A percentile compares a stretch with the other conserved stretches of the same genome.
phyloP scores from a whole-genome alignment of 2,329 filamentous ascomycete genomes.

The Ceratocystis smalleyi region DNA sequence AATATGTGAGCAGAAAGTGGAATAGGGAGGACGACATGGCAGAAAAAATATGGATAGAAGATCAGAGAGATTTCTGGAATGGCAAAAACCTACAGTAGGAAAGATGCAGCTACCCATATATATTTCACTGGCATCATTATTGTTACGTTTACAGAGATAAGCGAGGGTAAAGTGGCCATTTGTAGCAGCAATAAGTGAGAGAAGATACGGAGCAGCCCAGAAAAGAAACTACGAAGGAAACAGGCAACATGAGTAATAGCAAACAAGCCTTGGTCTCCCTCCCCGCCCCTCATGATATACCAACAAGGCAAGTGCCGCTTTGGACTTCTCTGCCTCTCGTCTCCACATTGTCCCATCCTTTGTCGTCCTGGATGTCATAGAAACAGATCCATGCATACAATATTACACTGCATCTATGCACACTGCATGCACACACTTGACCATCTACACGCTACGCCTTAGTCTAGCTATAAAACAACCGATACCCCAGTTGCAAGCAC shows the following conservation, averaged over 20 bases:
- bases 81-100: not conserved
- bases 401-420: not conserved
- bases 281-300: too few relatives aligned
- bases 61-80: not conserved
- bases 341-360: conserved; percentile 1
- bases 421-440: not conserved
- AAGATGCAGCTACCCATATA: not conserved
- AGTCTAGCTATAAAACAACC: too few relatives aligned
- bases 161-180: too few relatives aligned
- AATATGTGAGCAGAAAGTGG: not conserved
- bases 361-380: not conserved
- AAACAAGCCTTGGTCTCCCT: not conserved
- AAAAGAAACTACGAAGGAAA: not conserved
- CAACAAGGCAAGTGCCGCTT: not conserved
- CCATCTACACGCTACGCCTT: not conserved
- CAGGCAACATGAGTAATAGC: not conserved
- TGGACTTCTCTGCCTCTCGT: not conserved
- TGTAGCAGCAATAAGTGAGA: not conserved
- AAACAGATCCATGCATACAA: not conserved
- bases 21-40: not conserved
- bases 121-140: not conserved
- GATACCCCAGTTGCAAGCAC: too few relatives aligned
- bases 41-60: not conserved
- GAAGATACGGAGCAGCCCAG: not conserved
- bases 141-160: not conserved